phyloP scores from a whole-genome alignment of 73 alveolate genomes.

The Tetrahymena elliotti region DNA sequence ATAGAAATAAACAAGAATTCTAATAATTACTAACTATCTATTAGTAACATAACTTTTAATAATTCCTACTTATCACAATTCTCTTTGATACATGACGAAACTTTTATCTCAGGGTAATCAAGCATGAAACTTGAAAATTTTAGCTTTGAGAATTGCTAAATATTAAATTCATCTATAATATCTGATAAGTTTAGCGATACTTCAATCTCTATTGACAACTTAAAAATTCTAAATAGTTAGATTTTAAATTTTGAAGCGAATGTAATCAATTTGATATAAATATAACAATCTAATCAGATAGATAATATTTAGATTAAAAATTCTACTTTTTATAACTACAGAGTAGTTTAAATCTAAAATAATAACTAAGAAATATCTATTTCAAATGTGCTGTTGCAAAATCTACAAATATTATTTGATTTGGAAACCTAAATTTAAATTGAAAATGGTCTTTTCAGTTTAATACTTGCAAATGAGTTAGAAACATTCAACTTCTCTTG shows the following conservation, averaged over 20 bases:
- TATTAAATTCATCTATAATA: neutral
- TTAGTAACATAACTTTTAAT: neutral
- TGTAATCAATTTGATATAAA: neutral
- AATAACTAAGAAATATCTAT: too few species aligned
- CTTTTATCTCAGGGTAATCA: neutral
- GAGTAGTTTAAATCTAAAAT: neutral
- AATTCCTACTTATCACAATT: neutral
- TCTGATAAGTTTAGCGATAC: neutral
- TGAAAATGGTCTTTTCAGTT: neutral
- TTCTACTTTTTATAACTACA: neutral
- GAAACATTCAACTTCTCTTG: neutral
- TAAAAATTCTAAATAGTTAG: neutral
- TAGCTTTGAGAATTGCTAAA: neutral
- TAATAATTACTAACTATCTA: neutral
- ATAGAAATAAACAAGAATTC: neutral
- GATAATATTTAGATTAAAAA: too few species aligned
- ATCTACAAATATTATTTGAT: neutral
- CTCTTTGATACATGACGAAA: neutral
- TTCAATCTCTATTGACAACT: neutral
- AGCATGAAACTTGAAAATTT: neutral
- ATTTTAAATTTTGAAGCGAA: neutral
- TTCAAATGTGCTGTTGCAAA: neutral
- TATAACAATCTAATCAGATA: too few species aligned
- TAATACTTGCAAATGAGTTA: too few species aligned
- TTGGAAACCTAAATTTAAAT: too few species aligned